Conservation (phyloP, 106 monocot genomes). For the Posidonia australis region DNA sequence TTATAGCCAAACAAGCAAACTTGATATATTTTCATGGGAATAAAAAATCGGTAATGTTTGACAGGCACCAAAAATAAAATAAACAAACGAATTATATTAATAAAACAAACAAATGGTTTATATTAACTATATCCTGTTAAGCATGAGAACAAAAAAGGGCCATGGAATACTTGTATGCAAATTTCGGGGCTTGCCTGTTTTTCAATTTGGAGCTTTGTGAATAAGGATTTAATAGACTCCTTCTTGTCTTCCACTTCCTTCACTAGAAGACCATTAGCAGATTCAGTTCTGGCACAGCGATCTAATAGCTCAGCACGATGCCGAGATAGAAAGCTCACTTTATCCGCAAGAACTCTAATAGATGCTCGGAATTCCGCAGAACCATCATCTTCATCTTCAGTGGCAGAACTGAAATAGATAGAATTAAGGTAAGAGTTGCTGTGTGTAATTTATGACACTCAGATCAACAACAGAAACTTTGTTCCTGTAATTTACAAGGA, state of each 20-base stretch:
- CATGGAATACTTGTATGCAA: neutral
- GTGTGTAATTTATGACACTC: neutral
- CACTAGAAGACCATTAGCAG: constrained; percentile 31
- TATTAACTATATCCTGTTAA: neutral
- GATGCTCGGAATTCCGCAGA: constrained; percentile 55
- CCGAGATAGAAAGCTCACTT: constrained; percentile 39
- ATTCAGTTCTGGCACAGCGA: constrained; percentile 35
- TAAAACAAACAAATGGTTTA: too few species aligned
- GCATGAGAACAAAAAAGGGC: neutral
- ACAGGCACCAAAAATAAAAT: too few species aligned
- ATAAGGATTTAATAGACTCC: constrained; percentile 53
- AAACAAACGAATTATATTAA: neutral
- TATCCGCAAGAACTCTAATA: constrained; percentile 66
- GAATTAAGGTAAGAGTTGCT: neutral
- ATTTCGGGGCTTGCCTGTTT: constrained; percentile 46
- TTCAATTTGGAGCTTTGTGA: constrained; percentile 60
- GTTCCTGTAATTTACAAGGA: too few species aligned
- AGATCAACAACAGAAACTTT: too few species aligned
- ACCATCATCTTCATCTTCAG: constrained; percentile 66
- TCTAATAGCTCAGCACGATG: constrained; percentile 46
- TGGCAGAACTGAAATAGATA: constrained; percentile 33
- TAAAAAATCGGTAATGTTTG: too few species aligned
- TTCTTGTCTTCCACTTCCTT: constrained; percentile 77
- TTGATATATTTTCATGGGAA: too few species aligned
- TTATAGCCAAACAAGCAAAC: too few species aligned